Conservation (phyloP, 129 eudicot genomes). For the Flaveria robusta region DNA sequence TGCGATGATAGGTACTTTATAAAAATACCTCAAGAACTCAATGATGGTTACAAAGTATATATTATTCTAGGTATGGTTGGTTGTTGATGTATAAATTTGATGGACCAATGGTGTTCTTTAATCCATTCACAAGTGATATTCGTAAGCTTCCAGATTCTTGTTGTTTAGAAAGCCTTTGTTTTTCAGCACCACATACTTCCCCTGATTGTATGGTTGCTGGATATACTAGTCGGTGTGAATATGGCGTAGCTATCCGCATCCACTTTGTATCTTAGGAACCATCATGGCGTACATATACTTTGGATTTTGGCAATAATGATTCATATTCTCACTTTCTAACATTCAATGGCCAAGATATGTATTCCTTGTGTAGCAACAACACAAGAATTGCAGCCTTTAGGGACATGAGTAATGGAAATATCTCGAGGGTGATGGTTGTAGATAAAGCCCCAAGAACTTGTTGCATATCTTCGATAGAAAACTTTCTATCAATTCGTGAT, state of each 20-base stretch:
- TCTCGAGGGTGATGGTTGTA: not conserved
- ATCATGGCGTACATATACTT: not conserved
- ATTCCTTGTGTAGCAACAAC: not conserved
- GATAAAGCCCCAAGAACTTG: not conserved
- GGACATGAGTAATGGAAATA: not conserved
- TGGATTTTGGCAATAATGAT: not conserved
- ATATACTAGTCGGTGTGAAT: not conserved
- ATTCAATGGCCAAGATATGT: not conserved
- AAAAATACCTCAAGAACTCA: not conserved
- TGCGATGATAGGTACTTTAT: not conserved
- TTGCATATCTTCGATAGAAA: not conserved
- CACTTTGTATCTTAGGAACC: not conserved
- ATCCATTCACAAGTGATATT: not conserved
- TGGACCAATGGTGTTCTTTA: not conserved
- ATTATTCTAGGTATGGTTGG: not conserved
- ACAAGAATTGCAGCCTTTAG: not conserved
- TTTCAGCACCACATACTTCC: not conserved
- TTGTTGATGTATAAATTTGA: not conserved
- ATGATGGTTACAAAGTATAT: not conserved
- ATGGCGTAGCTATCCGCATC: too few relatives aligned
- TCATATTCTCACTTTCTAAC: not conserved
- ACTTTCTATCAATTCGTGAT: not conserved
- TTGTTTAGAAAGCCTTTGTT: not conserved
- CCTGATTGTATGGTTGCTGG: not conserved
- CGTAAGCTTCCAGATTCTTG: not conserved